Evolutionary conservation across 1,284 basidiomycete genomes (phyloP).

Genomic region (Trichosporon sp.): DNA sequence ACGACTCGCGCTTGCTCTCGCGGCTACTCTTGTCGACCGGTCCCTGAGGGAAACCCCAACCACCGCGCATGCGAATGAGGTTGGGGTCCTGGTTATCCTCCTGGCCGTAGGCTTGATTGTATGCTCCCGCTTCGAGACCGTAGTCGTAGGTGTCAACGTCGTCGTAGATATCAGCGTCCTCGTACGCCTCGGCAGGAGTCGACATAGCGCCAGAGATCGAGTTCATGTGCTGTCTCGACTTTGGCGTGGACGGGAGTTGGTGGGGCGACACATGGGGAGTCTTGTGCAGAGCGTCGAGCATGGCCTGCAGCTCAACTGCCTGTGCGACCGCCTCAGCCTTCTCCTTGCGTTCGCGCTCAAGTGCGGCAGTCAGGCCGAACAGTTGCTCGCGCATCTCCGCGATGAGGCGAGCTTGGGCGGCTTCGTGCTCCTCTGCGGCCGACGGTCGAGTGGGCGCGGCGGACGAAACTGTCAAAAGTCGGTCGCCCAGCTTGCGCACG

Average conservation of each 20-base stretch:
- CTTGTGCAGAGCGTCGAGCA: constrained; percentile 25
- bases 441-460: constrained; percentile 18
- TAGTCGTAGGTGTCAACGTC: constrained; percentile 27
- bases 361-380: constrained; percentile 42
- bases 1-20: constrained; percentile 47
- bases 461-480: constrained; percentile 41
- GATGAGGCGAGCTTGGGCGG: constrained; percentile 38
- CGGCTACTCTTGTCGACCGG: constrained; percentile 28
- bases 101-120: not conserved
- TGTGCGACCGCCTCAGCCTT: constrained; percentile 35
- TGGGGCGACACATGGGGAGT: constrained; percentile 28
- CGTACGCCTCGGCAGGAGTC: constrained; percentile 25
- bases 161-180: constrained; percentile 27
- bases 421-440: constrained; percentile 28
- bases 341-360: constrained; percentile 47
- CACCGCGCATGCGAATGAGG: constrained; percentile 38
- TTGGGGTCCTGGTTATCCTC: constrained; percentile 36
- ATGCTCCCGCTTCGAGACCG: not conserved
- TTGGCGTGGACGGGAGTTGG: constrained; percentile 30
- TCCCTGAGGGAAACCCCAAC: constrained; percentile 47
- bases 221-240: constrained; percentile 26
- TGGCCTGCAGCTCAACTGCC: constrained; percentile 33
- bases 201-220: constrained; percentile 10
- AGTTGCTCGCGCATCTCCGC: constrained; percentile 50
- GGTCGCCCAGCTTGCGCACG: constrained; percentile 47